A percentile compares a stretch with the other conserved stretches of the same genome.
phyloP scores from a whole-genome alignment of 805 yeast species.

The Saccharomycopsis fibuligera region DNA sequence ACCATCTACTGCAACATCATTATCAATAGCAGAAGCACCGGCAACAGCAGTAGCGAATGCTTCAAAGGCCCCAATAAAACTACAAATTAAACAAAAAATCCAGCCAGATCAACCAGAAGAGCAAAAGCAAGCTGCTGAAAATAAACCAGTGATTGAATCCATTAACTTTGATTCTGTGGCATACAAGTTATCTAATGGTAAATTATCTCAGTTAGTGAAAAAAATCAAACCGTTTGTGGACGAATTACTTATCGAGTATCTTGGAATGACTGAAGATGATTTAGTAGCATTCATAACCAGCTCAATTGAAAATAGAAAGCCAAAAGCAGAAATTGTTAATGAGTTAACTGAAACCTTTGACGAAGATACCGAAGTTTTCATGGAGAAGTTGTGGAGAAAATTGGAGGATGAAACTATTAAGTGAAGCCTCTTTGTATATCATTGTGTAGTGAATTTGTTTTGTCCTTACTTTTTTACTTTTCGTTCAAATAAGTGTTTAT shows the following conservation, averaged over 20 bases:
- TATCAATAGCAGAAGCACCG: neutral
- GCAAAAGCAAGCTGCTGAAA: neutral
- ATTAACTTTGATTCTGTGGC: neutral
- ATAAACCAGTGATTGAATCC: neutral
- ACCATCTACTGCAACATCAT: neutral
- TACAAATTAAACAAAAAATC: neutral
- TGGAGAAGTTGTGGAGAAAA: conserved; percentile 35
- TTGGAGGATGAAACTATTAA: conserved; percentile 6
- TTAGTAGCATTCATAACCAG: conserved; percentile 38
- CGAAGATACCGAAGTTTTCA: conserved; percentile 39
- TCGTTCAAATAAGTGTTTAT: too few species aligned
- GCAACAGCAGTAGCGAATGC: neutral
- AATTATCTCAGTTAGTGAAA: conserved; percentile 22
- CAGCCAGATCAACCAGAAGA: too few species aligned
- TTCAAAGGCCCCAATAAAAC: neutral
- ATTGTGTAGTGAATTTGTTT: neutral
- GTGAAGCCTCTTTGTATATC: neutral
- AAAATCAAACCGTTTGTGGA: conserved; percentile 33
- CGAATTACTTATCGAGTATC: conserved; percentile 41
- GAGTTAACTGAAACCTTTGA: conserved; percentile 48
- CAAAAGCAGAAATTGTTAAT: conserved; percentile 30
- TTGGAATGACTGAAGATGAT: conserved; percentile 49
- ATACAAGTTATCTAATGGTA: conserved; percentile 12
- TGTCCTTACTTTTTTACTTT: neutral
- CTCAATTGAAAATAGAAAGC: conserved; percentile 31